These are phyloP conservation scores for Eucalyptus coolabah DNA, from an alignment of 345 rosid genomes.

Conservation along the genomic window DNA sequence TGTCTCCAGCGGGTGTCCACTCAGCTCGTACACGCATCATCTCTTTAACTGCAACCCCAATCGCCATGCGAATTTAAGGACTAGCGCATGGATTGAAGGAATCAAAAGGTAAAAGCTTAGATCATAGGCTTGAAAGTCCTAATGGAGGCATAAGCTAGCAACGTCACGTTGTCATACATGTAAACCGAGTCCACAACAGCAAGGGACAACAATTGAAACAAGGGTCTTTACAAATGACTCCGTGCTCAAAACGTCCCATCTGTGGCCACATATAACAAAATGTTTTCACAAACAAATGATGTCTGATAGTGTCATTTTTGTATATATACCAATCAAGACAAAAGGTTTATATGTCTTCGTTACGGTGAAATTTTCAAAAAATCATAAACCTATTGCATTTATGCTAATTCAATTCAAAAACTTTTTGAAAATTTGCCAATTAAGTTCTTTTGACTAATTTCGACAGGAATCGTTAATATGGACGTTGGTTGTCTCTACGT, in stretches of 20 bases:
- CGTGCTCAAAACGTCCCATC: not conserved
- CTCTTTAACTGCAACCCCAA: not conserved
- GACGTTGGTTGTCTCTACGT: rapidly evolving
- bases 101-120: not conserved
- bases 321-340: not conserved
- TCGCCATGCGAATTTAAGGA: not conserved
- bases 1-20: not conserved
- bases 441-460: not conserved
- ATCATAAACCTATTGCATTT: not conserved
- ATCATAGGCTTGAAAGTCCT: not conserved
- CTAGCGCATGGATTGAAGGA: not conserved
- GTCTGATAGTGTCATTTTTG: not conserved
- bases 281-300: not conserved
- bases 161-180: not conserved
- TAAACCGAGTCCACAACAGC: not conserved
- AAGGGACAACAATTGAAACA: not conserved
- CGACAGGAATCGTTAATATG: not conserved
- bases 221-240: not conserved
- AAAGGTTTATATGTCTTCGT: not conserved
- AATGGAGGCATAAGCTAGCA: not conserved
- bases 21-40: not conserved
- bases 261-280: not conserved
- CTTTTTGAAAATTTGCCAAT: not conserved
- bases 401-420: not conserved
- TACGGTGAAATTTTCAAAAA: not conserved